Evolutionary conservation across 1,284 basidiomycete species (phyloP), one percentile per base, ranked within the genome.

Genomic region (Ustilago esculenta): DNA sequence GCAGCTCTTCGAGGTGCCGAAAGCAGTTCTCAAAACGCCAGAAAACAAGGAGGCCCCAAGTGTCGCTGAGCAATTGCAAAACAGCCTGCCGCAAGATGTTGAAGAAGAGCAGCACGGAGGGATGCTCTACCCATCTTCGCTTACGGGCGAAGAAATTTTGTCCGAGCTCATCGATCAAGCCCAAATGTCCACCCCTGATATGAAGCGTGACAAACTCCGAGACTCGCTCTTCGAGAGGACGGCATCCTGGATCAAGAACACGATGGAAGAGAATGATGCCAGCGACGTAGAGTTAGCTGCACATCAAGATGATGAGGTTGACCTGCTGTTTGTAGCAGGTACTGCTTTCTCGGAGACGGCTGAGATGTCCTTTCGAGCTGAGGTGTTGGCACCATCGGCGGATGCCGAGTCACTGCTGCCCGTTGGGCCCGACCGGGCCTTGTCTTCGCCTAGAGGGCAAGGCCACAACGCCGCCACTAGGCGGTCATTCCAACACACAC

Each of bases 211-310:
- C 6, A 34, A 33, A 4, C 18, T 24, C n/a, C 39, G 43, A 15
- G 50, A 54, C 11, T 49, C 50, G 2, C 50, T 40, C n/a, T 33
- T 59, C n/a, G 45, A 48, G 20, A 27, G 57, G 5, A 60, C 57
- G 21, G 30, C 57, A 15, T 40, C 35, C n/a, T 60, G 57, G 57
- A 53, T 60, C 57, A 60, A 49, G 30, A 15, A 29, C 10, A 60
- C 57, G 8, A 12, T 54, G 40, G 18, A 35, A 3, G 44, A 48
- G 40, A 7, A 8, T 18, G 40, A 21, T 2, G 6, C 29, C 6
- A 36, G 15, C 4, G 11, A 7, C 14, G 27, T 14, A 15, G n/a
- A n/a, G 14, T 3, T 33, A 10, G n/a, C 9, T 18, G 23, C 35
- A 8, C 15, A 25, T 10, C 17, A 25, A 14, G 1, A 35, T 15